phyloP scores from a whole-genome alignment of 129 eudicot genomes.

The Helichrysum umbraculigerum region DNA sequence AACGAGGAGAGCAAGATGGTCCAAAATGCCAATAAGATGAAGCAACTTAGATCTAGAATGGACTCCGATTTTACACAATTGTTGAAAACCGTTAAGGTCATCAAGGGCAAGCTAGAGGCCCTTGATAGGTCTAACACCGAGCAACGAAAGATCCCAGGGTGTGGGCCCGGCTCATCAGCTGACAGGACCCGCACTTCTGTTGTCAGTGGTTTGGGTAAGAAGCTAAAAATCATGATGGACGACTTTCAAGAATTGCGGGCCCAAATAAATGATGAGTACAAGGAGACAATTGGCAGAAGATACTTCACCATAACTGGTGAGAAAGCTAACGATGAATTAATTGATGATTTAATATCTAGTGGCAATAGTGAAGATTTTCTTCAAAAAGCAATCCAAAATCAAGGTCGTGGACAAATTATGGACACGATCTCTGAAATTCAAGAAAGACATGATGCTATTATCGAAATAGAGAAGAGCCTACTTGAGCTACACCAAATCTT shows the following conservation, averaged over 20 bases:
- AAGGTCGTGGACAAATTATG: conserved; percentile 78
- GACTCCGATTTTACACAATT: conserved; percentile 67
- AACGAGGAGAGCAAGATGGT: conserved; percentile 68
- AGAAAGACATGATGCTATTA: conserved; percentile 77
- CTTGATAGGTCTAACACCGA: conserved; percentile 67
- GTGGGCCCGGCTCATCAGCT: conserved; percentile 88
- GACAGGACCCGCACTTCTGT: conserved; percentile 75
- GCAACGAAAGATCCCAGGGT: conserved; percentile 60
- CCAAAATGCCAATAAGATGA: conserved; percentile 68
- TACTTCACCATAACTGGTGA: conserved; percentile 85
- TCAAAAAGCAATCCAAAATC: conserved; percentile 82
- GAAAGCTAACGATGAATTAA: conserved; percentile 62
- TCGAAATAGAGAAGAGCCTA: conserved; percentile 70
- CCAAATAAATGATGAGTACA: conserved; percentile 67
- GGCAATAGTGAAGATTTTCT: conserved; percentile 75
- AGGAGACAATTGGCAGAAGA: conserved; percentile 68
- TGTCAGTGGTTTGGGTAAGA: conserved; percentile 80
- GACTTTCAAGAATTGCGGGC: conserved; percentile 62
- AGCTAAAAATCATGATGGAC: conserved; percentile 78
- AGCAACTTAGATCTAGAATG: conserved; percentile 58
- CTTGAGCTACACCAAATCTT: conserved; percentile 70
- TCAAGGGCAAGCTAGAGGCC: conserved; percentile 73
- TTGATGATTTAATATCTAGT: conserved; percentile 66
- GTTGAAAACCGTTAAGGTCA: conserved; percentile 54
- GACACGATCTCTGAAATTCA: conserved; percentile 84